These are phyloP conservation scores for Boletellus ananiceps DNA, from an alignment of 768 basidiomycete species.

Conservation along the genomic window DNA sequence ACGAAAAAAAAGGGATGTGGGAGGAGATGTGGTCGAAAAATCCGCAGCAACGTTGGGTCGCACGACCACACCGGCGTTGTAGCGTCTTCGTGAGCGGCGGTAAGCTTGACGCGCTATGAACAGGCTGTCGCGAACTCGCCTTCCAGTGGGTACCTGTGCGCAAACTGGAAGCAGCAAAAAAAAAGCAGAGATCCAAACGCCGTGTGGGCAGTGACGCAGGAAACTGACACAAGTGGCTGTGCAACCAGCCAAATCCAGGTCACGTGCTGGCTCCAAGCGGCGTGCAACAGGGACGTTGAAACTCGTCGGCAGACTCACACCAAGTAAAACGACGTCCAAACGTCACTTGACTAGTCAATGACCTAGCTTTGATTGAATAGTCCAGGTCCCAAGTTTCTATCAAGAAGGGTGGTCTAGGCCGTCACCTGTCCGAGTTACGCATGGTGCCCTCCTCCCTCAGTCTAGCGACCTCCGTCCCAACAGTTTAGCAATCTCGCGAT, in stretches of 20 bases:
- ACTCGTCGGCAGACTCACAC: not conserved
- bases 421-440: not conserved
- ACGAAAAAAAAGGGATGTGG: slow-evolving; percentile 2
- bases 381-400: slow-evolving; percentile 1
- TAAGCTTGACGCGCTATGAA: slow-evolving; percentile 1
- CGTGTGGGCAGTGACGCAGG: slow-evolving; percentile 13
- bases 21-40: slow-evolving; percentile 25
- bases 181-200: slow-evolving; percentile 7
- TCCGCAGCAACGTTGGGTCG: slow-evolving; percentile 20
- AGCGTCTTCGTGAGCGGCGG: not conserved
- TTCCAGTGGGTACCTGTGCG: slow-evolving; percentile 1
- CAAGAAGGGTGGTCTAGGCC: not conserved
- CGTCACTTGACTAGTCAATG: too few relatives aligned
- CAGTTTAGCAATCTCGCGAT: slow-evolving; percentile 78
- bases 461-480: slow-evolving; percentile 68
- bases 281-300: not conserved
- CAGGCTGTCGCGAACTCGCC: not conserved
- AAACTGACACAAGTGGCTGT: slow-evolving; percentile 20
- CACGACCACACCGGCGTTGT: slow-evolving; percentile 10
- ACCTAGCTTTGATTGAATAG: not conserved
- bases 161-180: slow-evolving; percentile 5
- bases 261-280: slow-evolving; percentile 15
- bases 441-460: slow-evolving; percentile 25
- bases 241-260: slow-evolving; percentile 6
- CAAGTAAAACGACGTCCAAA: not conserved